phyloP scores from a whole-genome alignment of 148 eudicot species.

The Nepenthes mirabilis region DNA sequence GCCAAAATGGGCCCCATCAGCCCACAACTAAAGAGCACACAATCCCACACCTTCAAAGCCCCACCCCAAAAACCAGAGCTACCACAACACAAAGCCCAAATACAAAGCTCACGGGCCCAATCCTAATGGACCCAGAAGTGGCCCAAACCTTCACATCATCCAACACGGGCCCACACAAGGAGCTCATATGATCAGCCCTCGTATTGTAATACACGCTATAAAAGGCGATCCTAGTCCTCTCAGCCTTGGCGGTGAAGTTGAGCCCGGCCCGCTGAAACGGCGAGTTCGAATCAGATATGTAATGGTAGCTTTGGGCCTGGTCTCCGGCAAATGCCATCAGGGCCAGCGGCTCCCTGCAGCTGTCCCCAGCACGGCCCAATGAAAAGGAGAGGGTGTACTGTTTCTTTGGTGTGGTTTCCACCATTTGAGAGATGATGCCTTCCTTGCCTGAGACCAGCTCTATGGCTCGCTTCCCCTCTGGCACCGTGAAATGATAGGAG shows the following conservation, averaged over 20 bases:
- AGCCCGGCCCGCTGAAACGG: constrained; percentile 39
- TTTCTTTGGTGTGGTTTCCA: constrained; percentile 64
- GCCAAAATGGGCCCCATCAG: too few species aligned
- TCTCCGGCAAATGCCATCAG: constrained; percentile 95
- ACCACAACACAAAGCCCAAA: not conserved
- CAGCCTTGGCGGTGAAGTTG: constrained; percentile 88
- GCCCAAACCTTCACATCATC: constrained; percentile 83
- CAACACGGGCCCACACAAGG: constrained; percentile 89
- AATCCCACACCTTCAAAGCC: not conserved
- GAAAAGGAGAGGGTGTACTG: constrained; percentile 57
- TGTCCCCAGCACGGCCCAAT: constrained; percentile 65
- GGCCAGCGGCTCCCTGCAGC: constrained; percentile 78
- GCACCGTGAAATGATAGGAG: constrained; percentile 65
- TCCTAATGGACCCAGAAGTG: constrained; percentile 29
- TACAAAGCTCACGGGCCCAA: constrained; percentile 17
- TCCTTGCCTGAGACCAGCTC: constrained; percentile 91
- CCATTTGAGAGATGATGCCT: constrained; percentile 94
- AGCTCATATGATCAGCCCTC: constrained; percentile 87
- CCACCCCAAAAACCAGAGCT: not conserved
- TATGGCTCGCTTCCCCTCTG: constrained; percentile 76
- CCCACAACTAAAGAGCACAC: too few species aligned
- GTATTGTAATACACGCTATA: constrained; percentile 90
- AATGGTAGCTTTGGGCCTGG: constrained; percentile 74
- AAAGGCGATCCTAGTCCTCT: constrained; percentile 75
- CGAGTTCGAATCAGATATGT: constrained; percentile 48